These are phyloP conservation scores for Darksidea phi DNA, from an alignment of 495 filamentous ascomycete species.

Conservation along the genomic window DNA sequence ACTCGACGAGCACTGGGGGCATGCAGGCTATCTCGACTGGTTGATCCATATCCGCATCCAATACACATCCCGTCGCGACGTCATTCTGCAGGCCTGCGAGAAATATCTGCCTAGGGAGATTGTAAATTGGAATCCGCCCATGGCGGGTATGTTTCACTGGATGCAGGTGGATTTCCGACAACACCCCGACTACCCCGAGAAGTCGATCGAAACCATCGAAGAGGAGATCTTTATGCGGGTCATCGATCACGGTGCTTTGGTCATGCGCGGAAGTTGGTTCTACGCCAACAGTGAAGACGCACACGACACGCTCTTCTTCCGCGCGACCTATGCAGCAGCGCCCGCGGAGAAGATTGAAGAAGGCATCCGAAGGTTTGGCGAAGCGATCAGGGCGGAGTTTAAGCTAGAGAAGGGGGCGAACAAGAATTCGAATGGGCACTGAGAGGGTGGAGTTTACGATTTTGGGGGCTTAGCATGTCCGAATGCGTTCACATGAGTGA, in stretches of 20 bases:
- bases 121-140: constrained; percentile 77
- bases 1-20: constrained; percentile 91
- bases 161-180: constrained; percentile 70
- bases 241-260: constrained; percentile 68
- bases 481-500: no score
- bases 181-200: constrained; percentile 59
- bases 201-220: constrained; percentile 70
- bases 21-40: constrained; percentile 88
- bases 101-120: constrained; percentile 71
- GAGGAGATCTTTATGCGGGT: constrained; percentile 76
- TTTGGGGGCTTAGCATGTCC: no score
- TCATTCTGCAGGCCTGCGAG: constrained; percentile 80
- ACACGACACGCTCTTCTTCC: constrained; percentile 72
- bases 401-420: constrained; percentile 28
- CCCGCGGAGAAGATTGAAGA: constrained; percentile 70
- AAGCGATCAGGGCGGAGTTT: constrained; percentile 67
- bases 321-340: constrained; percentile 84
- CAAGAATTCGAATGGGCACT: constrained; percentile 12
- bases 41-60: constrained; percentile 77
- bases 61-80: constrained; percentile 76
- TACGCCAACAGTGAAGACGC: constrained; percentile 55
- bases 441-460: no score
- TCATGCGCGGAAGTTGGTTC: constrained; percentile 89
- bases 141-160: constrained; percentile 98
- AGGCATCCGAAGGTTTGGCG: constrained; percentile 74